Evolutionary conservation across 2,329 filamentous ascomycete genomes (phyloP).

Genomic region (Fonsecaea nubica): DNA sequence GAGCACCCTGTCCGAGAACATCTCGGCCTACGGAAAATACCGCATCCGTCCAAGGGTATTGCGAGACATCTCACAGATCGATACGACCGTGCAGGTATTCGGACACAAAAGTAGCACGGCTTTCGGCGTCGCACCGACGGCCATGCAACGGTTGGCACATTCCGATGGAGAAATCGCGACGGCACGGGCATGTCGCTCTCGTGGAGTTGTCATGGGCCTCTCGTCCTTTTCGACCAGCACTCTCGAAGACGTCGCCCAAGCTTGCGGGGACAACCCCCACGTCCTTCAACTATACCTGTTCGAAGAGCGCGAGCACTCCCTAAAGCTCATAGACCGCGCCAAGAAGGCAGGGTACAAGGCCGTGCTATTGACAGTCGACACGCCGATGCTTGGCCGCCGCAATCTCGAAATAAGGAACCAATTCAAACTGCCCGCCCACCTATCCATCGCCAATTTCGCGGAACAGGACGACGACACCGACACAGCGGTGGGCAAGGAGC

Average conservation of each 20-base stretch:
- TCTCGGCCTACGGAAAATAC: conserved; percentile 43
- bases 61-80: conserved; percentile 47
- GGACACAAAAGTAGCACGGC: conserved; percentile 54
- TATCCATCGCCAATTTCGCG: conserved; percentile 38
- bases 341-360: conserved; percentile 57
- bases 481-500: conserved; percentile 37
- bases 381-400: conserved; percentile 57
- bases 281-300: conserved; percentile 61
- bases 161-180: conserved; percentile 58
- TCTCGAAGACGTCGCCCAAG: conserved; percentile 52
- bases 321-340: conserved; percentile 48
- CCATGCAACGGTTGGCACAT: conserved; percentile 59
- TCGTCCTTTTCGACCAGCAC: conserved; percentile 51
- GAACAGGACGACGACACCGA: conserved; percentile 59
- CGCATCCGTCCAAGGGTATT: conserved; percentile 50
- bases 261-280: conserved; percentile 44
- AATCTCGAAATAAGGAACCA: conserved; percentile 40
- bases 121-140: conserved; percentile 58
- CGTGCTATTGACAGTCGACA: conserved; percentile 60
- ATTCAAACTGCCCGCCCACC: conserved; percentile 36
- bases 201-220: conserved; percentile 53
- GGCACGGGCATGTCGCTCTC: conserved; percentile 50
- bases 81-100: conserved; percentile 51
- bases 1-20: conserved; percentile 40
- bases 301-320: conserved; percentile 51